phyloP scores from a whole-genome alignment of 192 early-diverging fungal species.

The Radiomyces spectabilis region DNA sequence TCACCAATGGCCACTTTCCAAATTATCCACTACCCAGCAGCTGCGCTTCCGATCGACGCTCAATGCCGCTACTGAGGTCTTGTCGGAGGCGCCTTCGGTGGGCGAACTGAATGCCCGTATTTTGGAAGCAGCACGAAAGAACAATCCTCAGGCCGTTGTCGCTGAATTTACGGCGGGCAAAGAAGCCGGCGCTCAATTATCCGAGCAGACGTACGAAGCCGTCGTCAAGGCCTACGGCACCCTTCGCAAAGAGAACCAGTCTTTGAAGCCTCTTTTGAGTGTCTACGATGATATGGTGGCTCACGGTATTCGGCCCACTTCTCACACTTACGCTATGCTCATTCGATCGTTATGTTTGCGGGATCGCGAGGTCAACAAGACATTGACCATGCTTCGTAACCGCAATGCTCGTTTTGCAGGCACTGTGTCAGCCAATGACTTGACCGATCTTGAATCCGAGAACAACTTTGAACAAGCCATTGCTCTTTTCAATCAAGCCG shows the following conservation, averaged over 20 bases:
- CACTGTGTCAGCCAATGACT: background rate
- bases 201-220: constrained; percentile 13
- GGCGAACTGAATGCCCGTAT: constrained; percentile 20
- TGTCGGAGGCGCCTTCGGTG: background rate
- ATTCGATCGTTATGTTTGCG: constrained; percentile 17
- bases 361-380: constrained; percentile 23
- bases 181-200: background rate
- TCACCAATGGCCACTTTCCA: background rate
- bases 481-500: constrained; percentile 22
- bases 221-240: constrained; percentile 13
- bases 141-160: constrained; percentile 5
- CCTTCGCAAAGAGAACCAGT: constrained; percentile 3
- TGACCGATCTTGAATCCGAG: constrained; percentile 16
- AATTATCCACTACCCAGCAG: background rate
- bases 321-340: constrained; percentile 20
- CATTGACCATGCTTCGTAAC: constrained; percentile 8
- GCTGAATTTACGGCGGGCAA: constrained; percentile 8
- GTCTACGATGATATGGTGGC: constrained; percentile 26
- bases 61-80: background rate
- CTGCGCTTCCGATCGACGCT: background rate
- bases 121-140: background rate
- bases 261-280: constrained; percentile 3
- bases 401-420: constrained; percentile 13
- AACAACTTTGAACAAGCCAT: constrained; percentile 26
- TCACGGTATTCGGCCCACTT: constrained; percentile 12